phyloP scores from a whole-genome alignment of 2,329 filamentous ascomycete species.

The Colletotrichum karsti region DNA sequence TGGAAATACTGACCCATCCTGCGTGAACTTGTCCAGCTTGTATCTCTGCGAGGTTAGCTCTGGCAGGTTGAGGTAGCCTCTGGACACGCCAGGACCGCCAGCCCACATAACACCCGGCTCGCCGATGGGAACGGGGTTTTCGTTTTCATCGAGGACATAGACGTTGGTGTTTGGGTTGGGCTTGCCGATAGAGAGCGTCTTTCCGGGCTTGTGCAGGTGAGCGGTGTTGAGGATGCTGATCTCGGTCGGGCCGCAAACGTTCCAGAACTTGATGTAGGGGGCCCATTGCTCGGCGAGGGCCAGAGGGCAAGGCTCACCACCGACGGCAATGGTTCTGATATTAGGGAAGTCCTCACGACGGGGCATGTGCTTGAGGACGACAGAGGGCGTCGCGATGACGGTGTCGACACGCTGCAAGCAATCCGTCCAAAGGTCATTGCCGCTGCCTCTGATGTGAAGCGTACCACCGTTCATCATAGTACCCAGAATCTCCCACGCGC shows the following conservation, averaged over 20 bases:
- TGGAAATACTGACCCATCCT: conserved; percentile 53
- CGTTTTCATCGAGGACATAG: conserved; percentile 58
- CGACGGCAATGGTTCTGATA: conserved; percentile 28
- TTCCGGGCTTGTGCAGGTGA: conserved; percentile 40
- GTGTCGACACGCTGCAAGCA: conserved; percentile 30
- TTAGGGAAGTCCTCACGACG: conserved; percentile 27
- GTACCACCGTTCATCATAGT: conserved; percentile 31
- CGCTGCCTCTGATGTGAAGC: conserved; percentile 31
- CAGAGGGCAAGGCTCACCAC: conserved; percentile 29
- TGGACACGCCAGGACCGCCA: conserved; percentile 62
- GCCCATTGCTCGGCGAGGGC: conserved; percentile 65
- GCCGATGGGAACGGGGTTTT: conserved; percentile 54
- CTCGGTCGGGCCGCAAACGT: conserved; percentile 68
- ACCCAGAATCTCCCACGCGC: conserved; percentile 68
- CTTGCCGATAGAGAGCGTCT: conserved; percentile 59
- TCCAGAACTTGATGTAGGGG: conserved; percentile 56
- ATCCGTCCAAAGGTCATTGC: conserved; percentile 28
- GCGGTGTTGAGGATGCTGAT: conserved; percentile 66
- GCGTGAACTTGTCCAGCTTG: conserved; percentile 57
- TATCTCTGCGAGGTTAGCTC: conserved; percentile 59
- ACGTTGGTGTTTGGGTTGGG: conserved; percentile 66
- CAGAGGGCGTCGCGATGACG: conserved; percentile 30
- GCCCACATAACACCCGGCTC: conserved; percentile 64
- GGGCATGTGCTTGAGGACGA: conserved; percentile 31
- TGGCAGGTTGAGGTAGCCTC: conserved; percentile 63